A percentile compares a stretch with the other conserved stretches of the same genome.
These are phyloP conservation scores for Haplographium delicatum DNA, from an alignment of 495 filamentous ascomycete species.

Conservation along the genomic window DNA sequence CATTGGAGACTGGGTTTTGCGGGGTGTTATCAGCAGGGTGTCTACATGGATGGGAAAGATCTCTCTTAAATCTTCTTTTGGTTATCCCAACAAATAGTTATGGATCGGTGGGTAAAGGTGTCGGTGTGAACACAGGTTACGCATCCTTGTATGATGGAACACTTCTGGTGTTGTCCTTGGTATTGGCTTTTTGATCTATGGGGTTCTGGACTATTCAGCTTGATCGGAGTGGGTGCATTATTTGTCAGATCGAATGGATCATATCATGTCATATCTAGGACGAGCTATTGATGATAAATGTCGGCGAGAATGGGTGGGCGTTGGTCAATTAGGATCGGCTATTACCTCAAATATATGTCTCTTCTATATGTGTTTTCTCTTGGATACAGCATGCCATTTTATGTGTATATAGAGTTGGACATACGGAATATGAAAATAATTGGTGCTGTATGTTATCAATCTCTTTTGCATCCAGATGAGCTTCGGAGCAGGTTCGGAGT, in stretches of 20 bases:
- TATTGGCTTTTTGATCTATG: constrained; percentile 15
- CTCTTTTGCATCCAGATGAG: too few relatives aligned
- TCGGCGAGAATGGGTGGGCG: constrained; percentile 14
- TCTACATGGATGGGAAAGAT: constrained; percentile 25
- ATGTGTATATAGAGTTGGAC: not conserved
- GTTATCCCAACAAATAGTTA: constrained; percentile 7
- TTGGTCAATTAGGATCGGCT: constrained; percentile 15
- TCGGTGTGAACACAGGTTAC: constrained; percentile 24
- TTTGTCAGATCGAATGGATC: constrained; percentile 19
- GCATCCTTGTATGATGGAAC: constrained; percentile 28
- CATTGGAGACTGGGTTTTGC: constrained; percentile 18
- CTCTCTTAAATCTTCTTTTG: constrained; percentile 23
- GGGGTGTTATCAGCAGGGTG: constrained; percentile 21
- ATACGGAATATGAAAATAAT: too few relatives aligned
- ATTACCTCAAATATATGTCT: constrained; percentile 14
- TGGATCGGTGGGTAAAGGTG: constrained; percentile 17
- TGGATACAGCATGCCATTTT: not conserved
- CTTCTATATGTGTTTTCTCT: not conserved
- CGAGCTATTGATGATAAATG: constrained; percentile 26
- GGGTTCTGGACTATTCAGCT: constrained; percentile 17
- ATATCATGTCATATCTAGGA: constrained; percentile 25
- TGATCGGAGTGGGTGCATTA: constrained; percentile 22
- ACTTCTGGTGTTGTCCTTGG: constrained; percentile 23
- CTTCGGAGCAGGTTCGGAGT: too few relatives aligned
- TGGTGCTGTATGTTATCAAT: too few relatives aligned